These are phyloP conservation scores for Immersiella caudata DNA, from an alignment of 495 filamentous ascomycete species.

Conservation along the genomic window DNA sequence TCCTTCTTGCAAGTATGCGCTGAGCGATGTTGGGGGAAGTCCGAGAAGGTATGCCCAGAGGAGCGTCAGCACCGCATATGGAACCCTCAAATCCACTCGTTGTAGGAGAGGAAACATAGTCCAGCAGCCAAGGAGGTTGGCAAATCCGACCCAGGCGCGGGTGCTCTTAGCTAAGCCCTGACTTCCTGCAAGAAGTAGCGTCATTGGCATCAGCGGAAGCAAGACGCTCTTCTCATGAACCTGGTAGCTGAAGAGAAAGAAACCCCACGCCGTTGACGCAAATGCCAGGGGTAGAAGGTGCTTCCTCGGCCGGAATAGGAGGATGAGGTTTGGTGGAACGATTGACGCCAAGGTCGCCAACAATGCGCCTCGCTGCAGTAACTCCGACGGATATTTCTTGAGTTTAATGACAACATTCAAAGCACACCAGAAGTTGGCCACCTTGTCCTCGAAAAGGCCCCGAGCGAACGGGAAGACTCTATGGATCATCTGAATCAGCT, in stretches of 20 bases:
- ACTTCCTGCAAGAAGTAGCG: slow-evolving; percentile 74
- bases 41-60: slow-evolving; percentile 92
- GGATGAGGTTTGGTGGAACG: slow-evolving; percentile 70
- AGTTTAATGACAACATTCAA: slow-evolving; percentile 88
- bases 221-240: slow-evolving; percentile 97
- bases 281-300: slow-evolving; percentile 77
- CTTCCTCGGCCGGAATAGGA: slow-evolving; percentile 77
- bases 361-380: slow-evolving; percentile 79
- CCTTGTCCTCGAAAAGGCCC: slow-evolving; percentile 97
- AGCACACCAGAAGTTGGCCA: slow-evolving; percentile 96
- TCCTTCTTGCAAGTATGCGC: slow-evolving; percentile 60
- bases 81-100: slow-evolving; percentile 79
- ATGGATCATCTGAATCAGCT: slow-evolving; percentile 77
- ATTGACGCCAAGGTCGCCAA: slow-evolving; percentile 76
- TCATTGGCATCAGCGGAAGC: slow-evolving; percentile 89
- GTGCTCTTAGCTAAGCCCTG: slow-evolving; percentile 73
- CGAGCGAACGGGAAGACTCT: slow-evolving; percentile 94
- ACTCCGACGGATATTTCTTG: slow-evolving; percentile 61
- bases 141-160: slow-evolving; percentile 89
- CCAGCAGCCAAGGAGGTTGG: slow-evolving; percentile 89
- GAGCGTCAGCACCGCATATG: slow-evolving; percentile 79
- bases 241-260: slow-evolving; percentile 96
- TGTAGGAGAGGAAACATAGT: slow-evolving; percentile 90
- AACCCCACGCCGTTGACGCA: slow-evolving; percentile 86
- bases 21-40: slow-evolving; percentile 73